Base-by-base conservation (phyloP, 2,329 filamentous ascomycete species). In the Colletotrichum caudatum region DNA sequence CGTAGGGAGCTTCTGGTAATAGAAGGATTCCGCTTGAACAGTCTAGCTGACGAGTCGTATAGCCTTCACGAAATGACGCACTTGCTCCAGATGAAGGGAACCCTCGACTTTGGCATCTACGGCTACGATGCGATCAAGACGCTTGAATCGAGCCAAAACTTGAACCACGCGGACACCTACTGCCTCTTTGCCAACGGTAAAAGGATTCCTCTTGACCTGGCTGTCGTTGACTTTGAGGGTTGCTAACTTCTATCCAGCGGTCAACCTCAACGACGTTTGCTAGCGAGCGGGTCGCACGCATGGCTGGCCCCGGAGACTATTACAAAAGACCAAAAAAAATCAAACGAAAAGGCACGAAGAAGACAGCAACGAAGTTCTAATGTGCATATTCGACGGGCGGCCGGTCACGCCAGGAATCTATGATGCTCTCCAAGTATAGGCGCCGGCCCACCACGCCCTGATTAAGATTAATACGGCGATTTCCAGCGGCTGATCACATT, bases 1-100 rank as follows among this genome's bases (percentile, higher is more conserved):
- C 86, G 61, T 64, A 56, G 41, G 50, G 7, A 33, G 23, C 14
- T n/a, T 18, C 20, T 6, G 20, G 37, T n/a, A 16, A 16, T 11
- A 12, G 1, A 39, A 7, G n/a, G 8, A 1, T 20, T 11, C 35
- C 35, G 12, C 14, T 58, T 5, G n/a, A 3, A 26, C 37, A 20
- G n/a, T 26, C 4, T 12, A 9, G 44, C 66, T 69, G n/a, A 69
- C 89, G 92, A 80, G 90, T 92, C 76, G 20, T 8, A n/a, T 88
- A 91, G 81, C 88, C 87, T 93, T 16, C 91, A 93, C 76, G 91
- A 93, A 83, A 83, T 86, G 76, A 91, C 90, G 8, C 91, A 93
- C 77, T 74, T 86, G 83, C 86, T 23, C 81, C 85, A 77, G 84
- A 81, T 80, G 72, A 88, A 88, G 66, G 88, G 89, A 16, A 92